Base-by-base conservation (phyloP, 176 grass and related monocot genomes). In the Themeda triandra region DNA sequence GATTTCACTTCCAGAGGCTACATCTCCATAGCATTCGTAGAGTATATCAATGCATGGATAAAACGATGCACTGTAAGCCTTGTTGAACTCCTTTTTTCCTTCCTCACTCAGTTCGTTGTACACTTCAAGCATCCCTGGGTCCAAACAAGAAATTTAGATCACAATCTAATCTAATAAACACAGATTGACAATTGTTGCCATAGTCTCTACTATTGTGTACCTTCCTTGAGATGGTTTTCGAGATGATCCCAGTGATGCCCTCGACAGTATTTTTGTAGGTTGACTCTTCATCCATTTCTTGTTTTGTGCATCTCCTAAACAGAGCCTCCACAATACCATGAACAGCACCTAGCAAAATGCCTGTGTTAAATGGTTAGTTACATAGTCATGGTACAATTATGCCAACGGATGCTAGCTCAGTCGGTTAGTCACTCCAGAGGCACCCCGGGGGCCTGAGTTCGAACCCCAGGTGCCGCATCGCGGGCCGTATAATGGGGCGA, bases 41-140 rank as follows among this genome's bases (percentile, higher is more conserved):
- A 97, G 37, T 76, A 91, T 97, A 66, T 97, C 87, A 87, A 97
- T 93, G 87, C 94, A 91, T 6, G 91, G 91, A 27, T 96, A 96
- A 82, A 54, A 93, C 7, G 94, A 82, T 25, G 94, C 91, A n/a
- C 91, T 93, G 48, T 96, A 97, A 32, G 94, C 94, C 64, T 83
- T 48, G 29, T 82, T 59, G 74, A 97, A 97, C 80, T 97, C 84
- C 82, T 90, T 86, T 49, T 93, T 97, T 17, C 75, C 91, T 74
- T 97, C 87, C 33, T 93, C 91, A 4, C 87, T 83, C 25, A 93
- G 69, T 0, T 91, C 85, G 40, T 91, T 90, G 86, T 93, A 97
- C 32, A 97, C 94, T 53, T 85, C 89, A 29, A 97, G 85, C 94
- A 93, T 97, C 12, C 91, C 94, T 89, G 1, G 51, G 42, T 30